Percentiles rank a stretch among this genome's conserved stretches.
Evolutionary conservation across 2,329 filamentous ascomycete species (phyloP).

Genomic region (Botrytis byssoidea): DNA sequence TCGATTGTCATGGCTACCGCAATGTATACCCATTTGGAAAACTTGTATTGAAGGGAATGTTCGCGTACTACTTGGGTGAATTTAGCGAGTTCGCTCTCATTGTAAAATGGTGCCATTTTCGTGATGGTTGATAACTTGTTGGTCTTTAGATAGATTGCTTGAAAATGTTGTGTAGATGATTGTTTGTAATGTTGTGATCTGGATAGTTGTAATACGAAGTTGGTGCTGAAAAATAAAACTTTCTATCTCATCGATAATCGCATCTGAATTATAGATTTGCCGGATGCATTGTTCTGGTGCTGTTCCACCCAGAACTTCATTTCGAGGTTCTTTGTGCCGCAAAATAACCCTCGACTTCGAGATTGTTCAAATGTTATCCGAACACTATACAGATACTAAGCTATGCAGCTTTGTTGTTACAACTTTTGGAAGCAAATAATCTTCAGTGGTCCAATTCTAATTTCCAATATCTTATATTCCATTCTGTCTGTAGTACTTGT

Average conservation of each 20-base stretch:
- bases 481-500: not conserved
- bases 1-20: not conserved
- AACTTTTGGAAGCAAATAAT: not conserved
- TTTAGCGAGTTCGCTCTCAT: not conserved
- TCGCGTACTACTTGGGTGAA: not conserved
- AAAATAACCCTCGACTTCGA: not conserved
- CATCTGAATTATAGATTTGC: not conserved
- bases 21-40: not conserved
- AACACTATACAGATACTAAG: not conserved
- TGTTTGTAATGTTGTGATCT: not conserved
- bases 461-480: not conserved
- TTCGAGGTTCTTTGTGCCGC: not conserved
- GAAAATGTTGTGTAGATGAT: not conserved
- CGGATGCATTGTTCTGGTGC: not conserved
- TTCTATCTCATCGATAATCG: not conserved
- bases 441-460: not conserved
- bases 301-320: not conserved
- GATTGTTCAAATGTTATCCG: not conserved
- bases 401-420: not conserved
- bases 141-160: not conserved
- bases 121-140: not conserved
- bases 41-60: accelerated
- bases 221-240: not conserved
- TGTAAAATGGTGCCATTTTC: not conserved
- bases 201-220: not conserved